Evolutionary conservation across 2,329 filamentous ascomycete genomes (phyloP).

Genomic region (Botryotinia calthae): DNA sequence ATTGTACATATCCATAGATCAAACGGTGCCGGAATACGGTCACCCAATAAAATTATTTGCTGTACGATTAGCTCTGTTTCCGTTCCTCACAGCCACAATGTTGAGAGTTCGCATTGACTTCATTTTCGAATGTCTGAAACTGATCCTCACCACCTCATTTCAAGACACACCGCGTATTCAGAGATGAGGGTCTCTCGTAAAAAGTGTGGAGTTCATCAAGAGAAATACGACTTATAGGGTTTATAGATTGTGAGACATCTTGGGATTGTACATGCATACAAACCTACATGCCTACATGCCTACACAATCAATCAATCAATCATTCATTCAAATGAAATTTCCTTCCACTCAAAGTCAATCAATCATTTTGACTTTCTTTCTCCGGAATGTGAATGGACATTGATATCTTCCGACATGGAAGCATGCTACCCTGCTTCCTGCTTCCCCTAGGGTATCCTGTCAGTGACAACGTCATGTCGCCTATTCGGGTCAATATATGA

Average conservation of each 20-base stretch:
- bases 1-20: neutral
- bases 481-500: constrained; percentile 8
- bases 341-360: neutral
- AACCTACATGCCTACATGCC: neutral
- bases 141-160: neutral
- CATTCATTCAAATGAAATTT: neutral
- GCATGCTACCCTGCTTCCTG: neutral
- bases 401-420: neutral
- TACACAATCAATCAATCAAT: neutral
- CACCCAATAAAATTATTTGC: neutral
- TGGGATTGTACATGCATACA: neutral
- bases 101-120: neutral
- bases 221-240: neutral
- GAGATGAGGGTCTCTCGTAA: neutral
- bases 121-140: neutral
- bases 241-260: neutral
- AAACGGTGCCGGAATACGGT: neutral
- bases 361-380: neutral
- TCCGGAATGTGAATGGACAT: neutral
- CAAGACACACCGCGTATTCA: neutral
- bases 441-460: neutral
- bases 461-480: neutral
- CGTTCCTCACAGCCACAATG: constrained; percentile 8
- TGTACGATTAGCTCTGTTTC: neutral
- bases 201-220: neutral